These are phyloP conservation scores for Tuber brumale DNA, from an alignment of 495 filamentous ascomycete species.

Conservation along the genomic window DNA sequence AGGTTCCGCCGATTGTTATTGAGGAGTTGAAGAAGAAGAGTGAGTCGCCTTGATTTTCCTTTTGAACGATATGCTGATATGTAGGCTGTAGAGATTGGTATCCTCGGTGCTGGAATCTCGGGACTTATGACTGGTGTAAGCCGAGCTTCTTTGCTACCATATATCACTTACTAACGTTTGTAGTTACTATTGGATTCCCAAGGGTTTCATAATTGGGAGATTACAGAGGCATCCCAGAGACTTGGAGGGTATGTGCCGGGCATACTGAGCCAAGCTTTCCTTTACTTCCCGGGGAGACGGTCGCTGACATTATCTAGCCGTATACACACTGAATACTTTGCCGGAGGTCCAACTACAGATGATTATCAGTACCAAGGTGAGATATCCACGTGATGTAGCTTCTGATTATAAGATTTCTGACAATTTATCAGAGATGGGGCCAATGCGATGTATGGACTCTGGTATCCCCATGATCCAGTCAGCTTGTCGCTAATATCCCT, in stretches of 20 bases:
- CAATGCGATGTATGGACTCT: conserved; percentile 57
- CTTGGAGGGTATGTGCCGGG: conserved; percentile 45
- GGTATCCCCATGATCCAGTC: conserved; percentile 50
- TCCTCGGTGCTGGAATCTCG: conserved; percentile 63
- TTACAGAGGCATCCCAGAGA: conserved; percentile 49
- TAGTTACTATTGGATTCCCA: conserved; percentile 49
- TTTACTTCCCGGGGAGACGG: not conserved
- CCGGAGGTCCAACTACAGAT: conserved; percentile 48
- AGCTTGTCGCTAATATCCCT: conserved; percentile 44
- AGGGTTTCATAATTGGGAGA: conserved; percentile 53
- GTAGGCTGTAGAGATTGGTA: conserved; percentile 45
- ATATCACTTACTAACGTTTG: not conserved
- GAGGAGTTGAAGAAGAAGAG: conserved; percentile 51
- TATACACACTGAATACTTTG: conserved; percentile 58
- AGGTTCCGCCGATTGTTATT: conserved; percentile 51
- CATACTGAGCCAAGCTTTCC: not conserved
- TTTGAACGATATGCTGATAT: not conserved
- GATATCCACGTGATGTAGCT: not conserved
- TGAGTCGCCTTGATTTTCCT: not conserved
- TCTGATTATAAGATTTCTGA: not conserved
- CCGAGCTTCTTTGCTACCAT: not conserved
- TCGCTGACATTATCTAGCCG: conserved; percentile 43
- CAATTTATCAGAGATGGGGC: conserved; percentile 55
- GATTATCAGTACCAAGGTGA: conserved; percentile 60
- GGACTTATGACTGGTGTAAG: conserved; percentile 54